phyloP scores from a whole-genome alignment of 2,329 filamentous ascomycete genomes.

The Pseudocercospora musae region DNA sequence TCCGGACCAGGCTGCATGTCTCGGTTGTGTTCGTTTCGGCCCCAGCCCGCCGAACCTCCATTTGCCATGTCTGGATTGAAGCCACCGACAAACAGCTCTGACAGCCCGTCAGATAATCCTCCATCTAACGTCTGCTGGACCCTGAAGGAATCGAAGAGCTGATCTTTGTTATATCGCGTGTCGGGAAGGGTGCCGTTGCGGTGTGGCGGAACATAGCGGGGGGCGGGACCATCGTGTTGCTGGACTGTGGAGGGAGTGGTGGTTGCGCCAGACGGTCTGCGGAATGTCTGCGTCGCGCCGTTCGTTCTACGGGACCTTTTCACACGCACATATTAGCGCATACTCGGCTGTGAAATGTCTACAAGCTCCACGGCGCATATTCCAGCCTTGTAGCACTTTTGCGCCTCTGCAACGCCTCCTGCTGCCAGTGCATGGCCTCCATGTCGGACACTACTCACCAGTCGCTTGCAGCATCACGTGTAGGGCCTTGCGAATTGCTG shows the following conservation, averaged over 20 bases:
- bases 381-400: not conserved
- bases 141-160: slow-evolving; percentile 72
- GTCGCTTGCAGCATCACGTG: slow-evolving; percentile 45
- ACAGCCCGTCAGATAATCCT: slow-evolving; percentile 62
- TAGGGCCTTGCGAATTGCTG: slow-evolving; percentile 36
- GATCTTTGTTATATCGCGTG: slow-evolving; percentile 71
- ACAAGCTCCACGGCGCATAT: not conserved
- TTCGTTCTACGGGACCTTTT: slow-evolving; percentile 62
- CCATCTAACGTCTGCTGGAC: slow-evolving; percentile 55
- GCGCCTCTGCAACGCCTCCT: slow-evolving; percentile 10
- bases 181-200: slow-evolving; percentile 56
- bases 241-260: slow-evolving; percentile 47
- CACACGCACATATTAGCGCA: slow-evolving; percentile 4
- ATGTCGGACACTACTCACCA: slow-evolving; percentile 40
- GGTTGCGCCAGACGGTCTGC: slow-evolving; percentile 59
- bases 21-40: slow-evolving; percentile 69
- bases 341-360: slow-evolving; percentile 3
- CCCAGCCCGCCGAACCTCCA: slow-evolving; percentile 62
- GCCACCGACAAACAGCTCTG: slow-evolving; percentile 66
- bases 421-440: not conserved
- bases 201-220: slow-evolving; percentile 60
- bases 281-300: slow-evolving; percentile 65
- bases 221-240: slow-evolving; percentile 33
- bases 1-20: slow-evolving; percentile 77
- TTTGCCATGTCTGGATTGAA: slow-evolving; percentile 78